phyloP scores from a whole-genome alignment of 2,329 filamentous ascomycete genomes.

The Cladosporium sp. region DNA sequence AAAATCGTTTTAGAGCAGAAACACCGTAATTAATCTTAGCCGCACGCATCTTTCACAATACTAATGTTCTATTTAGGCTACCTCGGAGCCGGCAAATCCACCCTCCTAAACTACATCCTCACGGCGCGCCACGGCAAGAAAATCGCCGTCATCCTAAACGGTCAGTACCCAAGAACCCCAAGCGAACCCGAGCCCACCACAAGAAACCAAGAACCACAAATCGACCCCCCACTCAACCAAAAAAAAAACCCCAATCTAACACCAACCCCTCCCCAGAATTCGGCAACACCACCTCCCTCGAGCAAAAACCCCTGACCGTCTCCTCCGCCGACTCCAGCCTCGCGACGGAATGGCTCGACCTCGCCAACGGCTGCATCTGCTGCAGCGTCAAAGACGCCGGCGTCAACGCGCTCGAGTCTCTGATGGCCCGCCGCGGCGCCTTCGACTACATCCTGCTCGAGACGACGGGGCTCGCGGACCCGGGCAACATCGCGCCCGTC shows the following conservation, averaged over 20 bases:
- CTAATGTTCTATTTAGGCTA: slow-evolving; percentile 56
- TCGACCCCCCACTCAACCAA: not conserved
- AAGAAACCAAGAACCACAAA: not conserved
- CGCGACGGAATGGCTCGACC: slow-evolving; percentile 89
- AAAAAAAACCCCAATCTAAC: not conserved
- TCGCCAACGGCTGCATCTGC: slow-evolving; percentile 95
- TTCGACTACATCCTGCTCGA: slow-evolving; percentile 98
- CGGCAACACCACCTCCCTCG: slow-evolving; percentile 68
- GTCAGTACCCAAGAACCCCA: slow-evolving; percentile 35
- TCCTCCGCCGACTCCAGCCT: slow-evolving; percentile 69
- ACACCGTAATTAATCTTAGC: not conserved
- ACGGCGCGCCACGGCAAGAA: slow-evolving; percentile 95
- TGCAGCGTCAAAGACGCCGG: slow-evolving; percentile 97
- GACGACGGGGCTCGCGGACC: slow-evolving; percentile 90
- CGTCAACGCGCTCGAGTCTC: slow-evolving; percentile 86
- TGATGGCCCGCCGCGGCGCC: slow-evolving; percentile 87
- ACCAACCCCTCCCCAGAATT: slow-evolving; percentile 26
- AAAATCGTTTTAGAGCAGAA: too few relatives aligned
- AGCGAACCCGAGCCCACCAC: not conserved
- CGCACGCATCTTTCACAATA: not conserved
- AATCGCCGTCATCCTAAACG: slow-evolving; percentile 96
- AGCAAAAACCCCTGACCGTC: slow-evolving; percentile 80
- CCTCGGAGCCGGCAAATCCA: slow-evolving; percentile 91
- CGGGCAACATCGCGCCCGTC: slow-evolving; percentile 87
- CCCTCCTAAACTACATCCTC: slow-evolving; percentile 89